These are phyloP conservation scores for Cladorrhinum samala DNA, from an alignment of 495 filamentous ascomycete genomes.

Conservation along the genomic window DNA sequence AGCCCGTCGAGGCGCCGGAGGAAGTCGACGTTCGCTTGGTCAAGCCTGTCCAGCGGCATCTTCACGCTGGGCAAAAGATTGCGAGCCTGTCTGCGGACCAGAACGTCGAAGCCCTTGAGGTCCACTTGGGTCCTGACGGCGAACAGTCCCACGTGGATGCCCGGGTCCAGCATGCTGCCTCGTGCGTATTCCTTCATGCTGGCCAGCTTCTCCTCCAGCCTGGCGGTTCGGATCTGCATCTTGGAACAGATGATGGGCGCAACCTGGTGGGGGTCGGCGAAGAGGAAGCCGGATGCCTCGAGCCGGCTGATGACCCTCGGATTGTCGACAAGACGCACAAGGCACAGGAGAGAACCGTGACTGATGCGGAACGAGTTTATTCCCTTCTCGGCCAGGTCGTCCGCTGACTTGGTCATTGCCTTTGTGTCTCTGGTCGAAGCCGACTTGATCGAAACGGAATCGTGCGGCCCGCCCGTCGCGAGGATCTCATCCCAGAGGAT, in stretches of 20 bases:
- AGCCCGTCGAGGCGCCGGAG: constrained; percentile 53
- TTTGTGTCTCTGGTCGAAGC: background rate
- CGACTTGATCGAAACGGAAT: constrained; percentile 3
- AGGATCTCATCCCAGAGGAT: constrained; percentile 75
- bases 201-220: constrained; percentile 49
- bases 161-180: constrained; percentile 50
- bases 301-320: constrained; percentile 47
- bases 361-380: constrained; percentile 35
- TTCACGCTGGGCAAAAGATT: constrained; percentile 64
- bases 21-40: constrained; percentile 52
- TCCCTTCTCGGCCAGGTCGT: constrained; percentile 26
- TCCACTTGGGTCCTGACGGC: constrained; percentile 61
- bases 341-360: constrained; percentile 71
- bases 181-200: constrained; percentile 57
- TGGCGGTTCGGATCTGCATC: constrained; percentile 60
- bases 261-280: constrained; percentile 66
- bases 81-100: constrained; percentile 57
- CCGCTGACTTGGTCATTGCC: background rate
- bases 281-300: constrained; percentile 68
- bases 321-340: constrained; percentile 59
- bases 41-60: constrained; percentile 51
- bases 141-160: constrained; percentile 72
- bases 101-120: constrained; percentile 63
- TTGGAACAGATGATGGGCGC: constrained; percentile 56
- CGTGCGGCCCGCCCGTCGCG: constrained; percentile 44